phyloP scores from a whole-genome alignment of 768 basidiomycete genomes.

The Suillus decipiens region DNA sequence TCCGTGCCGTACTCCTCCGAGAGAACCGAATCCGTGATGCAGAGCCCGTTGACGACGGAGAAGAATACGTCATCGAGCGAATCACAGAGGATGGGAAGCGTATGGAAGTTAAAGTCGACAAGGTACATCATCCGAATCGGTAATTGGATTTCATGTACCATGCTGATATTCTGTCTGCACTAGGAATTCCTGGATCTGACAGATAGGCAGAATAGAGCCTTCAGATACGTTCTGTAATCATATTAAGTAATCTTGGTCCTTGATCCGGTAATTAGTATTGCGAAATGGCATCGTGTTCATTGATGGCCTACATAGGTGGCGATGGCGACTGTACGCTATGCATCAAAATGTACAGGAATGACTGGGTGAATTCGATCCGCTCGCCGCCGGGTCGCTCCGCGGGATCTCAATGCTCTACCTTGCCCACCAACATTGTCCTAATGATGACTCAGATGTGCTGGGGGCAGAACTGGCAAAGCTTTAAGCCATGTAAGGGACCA shows the following conservation, averaged over 20 bases:
- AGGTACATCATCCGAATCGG: neutral
- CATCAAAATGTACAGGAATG: too few relatives aligned
- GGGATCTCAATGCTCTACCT: too few relatives aligned
- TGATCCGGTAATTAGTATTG: neutral
- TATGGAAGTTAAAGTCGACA: neutral
- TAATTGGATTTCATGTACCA: neutral
- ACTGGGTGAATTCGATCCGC: too few relatives aligned
- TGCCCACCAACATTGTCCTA: too few relatives aligned
- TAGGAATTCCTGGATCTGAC: slow-evolving; percentile 1
- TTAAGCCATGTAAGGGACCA: too few relatives aligned
- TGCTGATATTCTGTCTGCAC: neutral
- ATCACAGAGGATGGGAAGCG: neutral
- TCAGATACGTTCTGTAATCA: neutral
- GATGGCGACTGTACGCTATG: too few relatives aligned
- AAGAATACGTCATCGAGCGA: slow-evolving; percentile 1
- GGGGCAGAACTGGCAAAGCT: too few relatives aligned
- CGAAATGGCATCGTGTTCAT: neutral
- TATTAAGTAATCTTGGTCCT: neutral
- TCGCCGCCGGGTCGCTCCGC: too few relatives aligned
- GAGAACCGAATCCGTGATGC: neutral
- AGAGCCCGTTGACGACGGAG: neutral
- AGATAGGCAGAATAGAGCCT: neutral
- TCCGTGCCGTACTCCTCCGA: neutral
- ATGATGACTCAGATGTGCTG: too few relatives aligned
- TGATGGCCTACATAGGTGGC: too few relatives aligned